Conservation (phyloP, 2,329 filamentous ascomycete genomes). For the Diplodia seriata region DNA sequence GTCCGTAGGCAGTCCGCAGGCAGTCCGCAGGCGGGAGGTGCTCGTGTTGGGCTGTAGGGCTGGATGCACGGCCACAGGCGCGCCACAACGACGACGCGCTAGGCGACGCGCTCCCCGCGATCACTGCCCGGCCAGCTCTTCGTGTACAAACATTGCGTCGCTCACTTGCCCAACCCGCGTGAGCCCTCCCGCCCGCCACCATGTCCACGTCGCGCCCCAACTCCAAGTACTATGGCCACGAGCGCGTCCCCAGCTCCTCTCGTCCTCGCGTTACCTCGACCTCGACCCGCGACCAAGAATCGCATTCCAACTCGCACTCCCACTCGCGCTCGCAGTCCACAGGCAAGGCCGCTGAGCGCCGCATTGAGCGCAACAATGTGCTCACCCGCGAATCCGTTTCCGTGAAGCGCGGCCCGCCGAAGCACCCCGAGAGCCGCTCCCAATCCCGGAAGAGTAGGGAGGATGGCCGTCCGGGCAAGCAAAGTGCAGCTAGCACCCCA, state of each 20-base stretch:
- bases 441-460: conserved; percentile 43
- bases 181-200: conserved; percentile 38
- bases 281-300: conserved; percentile 29
- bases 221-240: conserved; percentile 42
- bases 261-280: conserved; percentile 48
- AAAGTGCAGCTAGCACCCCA: conserved; percentile 17
- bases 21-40: neutral
- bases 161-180: conserved; percentile 34
- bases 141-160: conserved; percentile 29
- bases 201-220: conserved; percentile 46
- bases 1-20: neutral
- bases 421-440: conserved; percentile 44
- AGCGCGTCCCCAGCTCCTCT: conserved; percentile 43
- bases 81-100: conserved; percentile 25
- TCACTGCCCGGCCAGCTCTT: conserved; percentile 27
- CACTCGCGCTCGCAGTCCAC: conserved; percentile 24
- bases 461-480: conserved; percentile 32
- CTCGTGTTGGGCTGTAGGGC: conserved; percentile 1
- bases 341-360: conserved; percentile 27
- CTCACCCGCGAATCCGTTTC: conserved; percentile 23
- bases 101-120: conserved; percentile 29
- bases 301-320: conserved; percentile 28
- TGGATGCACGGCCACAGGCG: conserved; percentile 13
- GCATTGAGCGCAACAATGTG: conserved; percentile 31
- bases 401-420: conserved; percentile 44